These are phyloP conservation scores for Tanacetum coccineum DNA, from an alignment of 129 eudicot genomes.

Conservation along the genomic window DNA sequence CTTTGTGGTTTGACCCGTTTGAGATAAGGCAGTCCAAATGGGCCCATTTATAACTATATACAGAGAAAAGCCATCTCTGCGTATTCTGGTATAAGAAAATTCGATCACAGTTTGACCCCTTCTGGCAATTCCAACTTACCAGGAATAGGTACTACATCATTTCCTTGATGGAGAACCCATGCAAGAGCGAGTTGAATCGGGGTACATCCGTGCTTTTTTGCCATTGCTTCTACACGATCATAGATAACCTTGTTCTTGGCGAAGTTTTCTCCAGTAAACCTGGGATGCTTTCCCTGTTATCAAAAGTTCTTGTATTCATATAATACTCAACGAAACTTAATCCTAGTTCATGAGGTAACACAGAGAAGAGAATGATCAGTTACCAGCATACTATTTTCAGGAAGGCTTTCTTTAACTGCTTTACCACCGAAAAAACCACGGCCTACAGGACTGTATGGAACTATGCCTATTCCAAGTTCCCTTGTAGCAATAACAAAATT, in stretches of 20 bases:
- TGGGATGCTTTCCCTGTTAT: constrained; percentile 43
- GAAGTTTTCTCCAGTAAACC: constrained; percentile 50
- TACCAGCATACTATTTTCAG: constrained; percentile 57
- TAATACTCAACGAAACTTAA: background rate
- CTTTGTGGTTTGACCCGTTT: too few relatives aligned
- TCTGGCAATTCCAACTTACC: constrained; percentile 31
- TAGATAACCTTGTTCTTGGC: constrained; percentile 46
- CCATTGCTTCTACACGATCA: constrained; percentile 35
- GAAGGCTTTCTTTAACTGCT: constrained; percentile 55
- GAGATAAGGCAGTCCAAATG: too few relatives aligned
- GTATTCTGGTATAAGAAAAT: background rate
- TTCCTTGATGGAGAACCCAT: constrained; percentile 66
- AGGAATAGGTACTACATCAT: constrained; percentile 51
- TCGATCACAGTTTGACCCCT: background rate
- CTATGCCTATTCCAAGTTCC: constrained; percentile 69
- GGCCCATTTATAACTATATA: too few relatives aligned
- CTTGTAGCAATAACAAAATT: constrained; percentile 22
- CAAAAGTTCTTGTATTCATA: background rate
- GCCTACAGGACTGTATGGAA: constrained; percentile 79
- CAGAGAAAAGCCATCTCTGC: too few relatives aligned
- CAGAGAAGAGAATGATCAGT: constrained; percentile 5
- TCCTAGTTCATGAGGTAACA: background rate
- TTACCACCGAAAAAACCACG: constrained; percentile 78
- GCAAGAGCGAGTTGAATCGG: constrained; percentile 69
- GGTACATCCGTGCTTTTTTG: constrained; percentile 45